Evolutionary conservation across 2,329 filamentous ascomycete species (phyloP), one percentile per base, ranked within the genome.

Genomic region (Claviceps purpurea): DNA sequence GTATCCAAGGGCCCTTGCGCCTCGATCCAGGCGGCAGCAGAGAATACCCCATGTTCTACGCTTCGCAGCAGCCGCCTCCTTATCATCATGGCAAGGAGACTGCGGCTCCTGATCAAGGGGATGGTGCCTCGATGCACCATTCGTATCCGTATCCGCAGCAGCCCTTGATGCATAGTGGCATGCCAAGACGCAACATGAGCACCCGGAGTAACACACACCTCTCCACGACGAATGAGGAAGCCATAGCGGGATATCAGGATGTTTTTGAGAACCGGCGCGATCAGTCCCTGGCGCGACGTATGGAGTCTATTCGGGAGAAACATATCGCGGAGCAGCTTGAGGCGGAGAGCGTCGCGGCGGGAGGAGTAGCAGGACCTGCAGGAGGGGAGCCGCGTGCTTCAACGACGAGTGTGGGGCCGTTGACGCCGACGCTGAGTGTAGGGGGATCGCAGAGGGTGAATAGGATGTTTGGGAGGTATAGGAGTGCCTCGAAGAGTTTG

Each of bases 1-100:
- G 88, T 53, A 93, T 95, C 64, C 86, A 95, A 73, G 87, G 87
- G 51, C 89, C 89, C 5, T 66, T 65, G 61, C 68, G 70, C 52
- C 60, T 68, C 54, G 70, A 82, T 65, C 83, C 85, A 52, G 86
- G 86, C 59, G 81, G 82, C 62, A 84, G 80, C 63, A 73, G 80
- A 56, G 81, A 83, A 46, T 78, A 81, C 60, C 86, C 86, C 2
- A 73, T 87, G 61, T 87, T 71, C 62, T 75, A 71, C 61, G 56
- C 67, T 50, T 66, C 62, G 49, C 54, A 61, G 47, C 61, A 64
- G 24, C 66, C 65, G 7, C 70, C 69, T 13, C 67, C 51, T 30
- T 53, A 54, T 6, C 41, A 44, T 41, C 39, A 41, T 20, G 16
- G 30, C 30, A 34, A 34, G 10, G 30, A 34, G 4, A 34, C 30